Evolutionary conservation across 306 rosid species (phyloP).

Genomic region (Rosa multiflora): DNA sequence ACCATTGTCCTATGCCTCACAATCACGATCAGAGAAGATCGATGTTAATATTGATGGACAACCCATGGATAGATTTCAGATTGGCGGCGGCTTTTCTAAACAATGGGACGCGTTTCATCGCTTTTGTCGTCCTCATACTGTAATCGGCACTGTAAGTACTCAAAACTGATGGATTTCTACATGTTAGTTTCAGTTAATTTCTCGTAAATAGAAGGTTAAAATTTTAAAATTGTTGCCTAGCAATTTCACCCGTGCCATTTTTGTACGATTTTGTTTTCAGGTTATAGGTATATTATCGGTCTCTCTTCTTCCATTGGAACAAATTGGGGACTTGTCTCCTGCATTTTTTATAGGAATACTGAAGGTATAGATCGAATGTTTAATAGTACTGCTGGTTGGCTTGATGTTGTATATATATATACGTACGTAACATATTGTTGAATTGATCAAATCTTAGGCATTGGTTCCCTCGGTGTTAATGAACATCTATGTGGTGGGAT

Average conservation of each 20-base stretch:
- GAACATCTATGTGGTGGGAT: constrained; percentile 30
- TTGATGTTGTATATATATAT: background rate
- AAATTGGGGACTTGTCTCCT: constrained; percentile 11
- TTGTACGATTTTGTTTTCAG: background rate
- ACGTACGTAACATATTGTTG: background rate
- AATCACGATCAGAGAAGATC: background rate
- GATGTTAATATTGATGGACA: background rate
- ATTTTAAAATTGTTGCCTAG: background rate
- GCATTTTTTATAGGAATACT: constrained; percentile 20
- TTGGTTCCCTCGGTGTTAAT: constrained; percentile 21
- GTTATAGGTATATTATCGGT: constrained; percentile 25
- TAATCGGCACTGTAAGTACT: constrained; percentile 28
- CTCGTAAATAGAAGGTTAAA: background rate
- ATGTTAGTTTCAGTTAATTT: background rate
- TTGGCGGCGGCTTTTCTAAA: background rate
- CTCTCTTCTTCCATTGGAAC: constrained; percentile 28
- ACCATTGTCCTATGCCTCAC: background rate
- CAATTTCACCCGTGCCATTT: background rate
- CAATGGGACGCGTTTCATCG: constrained; percentile 22
- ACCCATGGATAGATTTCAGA: background rate
- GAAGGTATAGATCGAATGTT: constrained; percentile 5
- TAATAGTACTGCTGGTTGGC: background rate
- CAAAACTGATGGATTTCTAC: background rate
- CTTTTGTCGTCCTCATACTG: constrained; percentile 32
- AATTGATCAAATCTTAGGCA: constrained; percentile 18